Evolutionary conservation across 2,329 filamentous ascomycete genomes (phyloP).

Genomic region (Drechmeria coniospora): DNA sequence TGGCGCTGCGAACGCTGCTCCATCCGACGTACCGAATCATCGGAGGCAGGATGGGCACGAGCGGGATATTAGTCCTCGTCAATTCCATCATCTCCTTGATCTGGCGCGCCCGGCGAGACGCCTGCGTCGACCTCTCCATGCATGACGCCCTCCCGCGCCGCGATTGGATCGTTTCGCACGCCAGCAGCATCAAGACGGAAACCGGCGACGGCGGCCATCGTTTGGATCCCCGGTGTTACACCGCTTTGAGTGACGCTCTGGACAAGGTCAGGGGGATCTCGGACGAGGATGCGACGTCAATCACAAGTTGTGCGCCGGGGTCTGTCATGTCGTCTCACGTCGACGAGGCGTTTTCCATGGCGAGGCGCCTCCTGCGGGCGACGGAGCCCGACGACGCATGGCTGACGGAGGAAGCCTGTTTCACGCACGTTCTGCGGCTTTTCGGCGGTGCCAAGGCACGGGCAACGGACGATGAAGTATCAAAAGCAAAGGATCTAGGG

Average conservation of each 20-base stretch:
- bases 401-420: neutral
- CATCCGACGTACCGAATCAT: conserved; percentile 22
- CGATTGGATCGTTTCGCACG: neutral
- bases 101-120: neutral
- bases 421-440: neutral
- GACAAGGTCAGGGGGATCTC: neutral
- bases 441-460: neutral
- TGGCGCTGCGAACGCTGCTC: conserved; percentile 45
- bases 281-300: neutral
- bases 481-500: conserved; percentile 48
- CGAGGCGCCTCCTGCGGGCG: neutral
- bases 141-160: neutral
- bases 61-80: neutral
- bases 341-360: neutral
- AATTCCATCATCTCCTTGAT: neutral
- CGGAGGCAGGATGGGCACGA: neutral
- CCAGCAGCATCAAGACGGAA: neutral
- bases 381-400: neutral
- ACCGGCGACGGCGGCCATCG: neutral
- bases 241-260: neutral
- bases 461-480: neutral
- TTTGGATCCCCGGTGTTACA: neutral
- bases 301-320: neutral
- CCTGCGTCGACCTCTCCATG: neutral
- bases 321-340: neutral